Evolutionary conservation across 78 protist species (phyloP).

Genomic region (Dictyostelium purpureum): DNA sequence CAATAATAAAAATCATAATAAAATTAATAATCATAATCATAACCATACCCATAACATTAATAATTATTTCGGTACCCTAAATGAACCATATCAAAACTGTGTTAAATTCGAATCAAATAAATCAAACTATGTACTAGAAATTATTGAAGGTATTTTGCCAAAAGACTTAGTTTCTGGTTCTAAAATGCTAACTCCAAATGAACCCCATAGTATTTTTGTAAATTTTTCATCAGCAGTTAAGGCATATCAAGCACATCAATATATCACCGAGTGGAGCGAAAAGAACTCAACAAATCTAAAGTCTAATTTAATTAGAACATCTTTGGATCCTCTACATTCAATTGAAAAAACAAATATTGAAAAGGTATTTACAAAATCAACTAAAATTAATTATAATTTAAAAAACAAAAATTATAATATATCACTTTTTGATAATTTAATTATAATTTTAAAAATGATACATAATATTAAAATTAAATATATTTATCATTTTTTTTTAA

Average conservation of each 20-base stretch:
- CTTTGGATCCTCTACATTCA: conserved; percentile 34
- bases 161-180: conserved; percentile 61
- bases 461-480: too few relatives aligned
- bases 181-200: not conserved
- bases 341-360: not conserved
- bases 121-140: conserved; percentile 31
- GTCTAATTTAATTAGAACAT: conserved; percentile 21
- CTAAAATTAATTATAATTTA: not conserved
- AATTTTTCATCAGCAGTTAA: conserved; percentile 46
- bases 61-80: not conserved
- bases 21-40: not conserved
- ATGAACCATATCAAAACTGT: conserved; percentile 19
- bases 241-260: conserved; percentile 56
- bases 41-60: not conserved
- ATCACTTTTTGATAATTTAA: not conserved
- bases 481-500: not conserved
- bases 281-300: conserved; percentile 5
- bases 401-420: not conserved
- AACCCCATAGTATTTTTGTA: conserved; percentile 21
- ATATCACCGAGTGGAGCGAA: conserved; percentile 38
- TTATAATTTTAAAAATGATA: not conserved
- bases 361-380: conserved; percentile 13
- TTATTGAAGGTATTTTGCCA: conserved; percentile 70
- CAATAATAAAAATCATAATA: not conserved
- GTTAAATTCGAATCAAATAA: conserved; percentile 47